Evolutionary conservation across 2,329 filamentous ascomycete genomes (phyloP).

Genomic region (Zasmidium angulare): DNA sequence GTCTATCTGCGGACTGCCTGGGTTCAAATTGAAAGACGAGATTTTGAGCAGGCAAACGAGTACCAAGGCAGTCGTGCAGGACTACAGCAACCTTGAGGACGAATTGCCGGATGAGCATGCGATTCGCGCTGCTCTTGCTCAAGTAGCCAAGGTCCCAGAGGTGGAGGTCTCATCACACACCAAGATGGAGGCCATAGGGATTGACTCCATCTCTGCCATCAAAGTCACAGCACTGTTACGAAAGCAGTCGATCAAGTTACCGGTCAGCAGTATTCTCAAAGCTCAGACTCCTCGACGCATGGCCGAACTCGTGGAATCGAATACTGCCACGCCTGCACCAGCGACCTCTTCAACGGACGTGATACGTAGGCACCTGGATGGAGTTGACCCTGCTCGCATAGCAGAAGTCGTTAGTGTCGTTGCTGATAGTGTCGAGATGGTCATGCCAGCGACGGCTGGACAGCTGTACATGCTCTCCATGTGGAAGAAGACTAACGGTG

Average conservation of each 20-base stretch:
- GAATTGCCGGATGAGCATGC: constrained; percentile 2
- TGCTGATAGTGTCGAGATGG: constrained; percentile 49
- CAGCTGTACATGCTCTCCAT: constrained; percentile 78
- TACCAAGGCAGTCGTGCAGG: constrained; percentile 4
- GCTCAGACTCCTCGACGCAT: constrained; percentile 67
- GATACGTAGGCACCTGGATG: constrained; percentile 15
- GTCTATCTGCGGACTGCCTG: constrained; percentile 65
- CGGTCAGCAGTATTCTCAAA: constrained; percentile 69
- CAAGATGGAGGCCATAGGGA: constrained; percentile 78
- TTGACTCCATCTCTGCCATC: constrained; percentile 91
- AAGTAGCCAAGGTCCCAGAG: constrained; percentile 61
- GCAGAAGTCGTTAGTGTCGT: constrained; percentile 38
- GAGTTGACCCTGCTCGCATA: constrained; percentile 10
- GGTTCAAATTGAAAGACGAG: constrained; percentile 35
- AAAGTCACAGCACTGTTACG: constrained; percentile 73
- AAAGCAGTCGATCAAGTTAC: constrained; percentile 60
- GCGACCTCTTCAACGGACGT: constrained; percentile 34
- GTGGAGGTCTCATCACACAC: constrained; percentile 59
- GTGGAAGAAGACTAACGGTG: constrained; percentile 68
- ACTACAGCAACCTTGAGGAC: constrained; percentile 10
- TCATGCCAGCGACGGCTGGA: constrained; percentile 71
- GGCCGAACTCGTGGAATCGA: constrained; percentile 40
- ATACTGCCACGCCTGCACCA: neutral
- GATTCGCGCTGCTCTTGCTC: constrained; percentile 50
- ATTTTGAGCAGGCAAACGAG: constrained; percentile 11